These are phyloP conservation scores for Chenopodium suecicum DNA, from an alignment of 148 eudicot genomes.

Conservation along the genomic window DNA sequence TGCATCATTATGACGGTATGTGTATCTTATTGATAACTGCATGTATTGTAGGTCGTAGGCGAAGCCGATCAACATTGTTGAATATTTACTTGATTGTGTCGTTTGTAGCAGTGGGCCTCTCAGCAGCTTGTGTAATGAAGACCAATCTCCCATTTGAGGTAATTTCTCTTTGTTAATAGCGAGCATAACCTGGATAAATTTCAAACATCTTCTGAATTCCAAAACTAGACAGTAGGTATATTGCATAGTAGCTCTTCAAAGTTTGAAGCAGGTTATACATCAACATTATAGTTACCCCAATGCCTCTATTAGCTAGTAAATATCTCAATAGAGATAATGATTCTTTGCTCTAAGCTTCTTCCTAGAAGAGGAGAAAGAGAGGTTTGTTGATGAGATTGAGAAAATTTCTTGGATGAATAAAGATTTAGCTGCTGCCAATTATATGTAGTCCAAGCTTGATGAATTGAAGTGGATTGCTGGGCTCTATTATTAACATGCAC, in stretches of 20 bases:
- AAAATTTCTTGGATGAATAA: neutral
- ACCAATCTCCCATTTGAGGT: slow-evolving; percentile 44
- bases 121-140: slow-evolving; percentile 30
- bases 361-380: neutral
- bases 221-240: neutral
- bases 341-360: neutral
- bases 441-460: neutral
- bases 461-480: neutral
- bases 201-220: neutral
- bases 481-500: neutral
- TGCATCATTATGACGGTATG: neutral
- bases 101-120: slow-evolving; percentile 36
- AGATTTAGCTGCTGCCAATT: neutral
- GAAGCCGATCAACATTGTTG: slow-evolving; percentile 50
- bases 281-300: neutral
- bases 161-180: neutral
- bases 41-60: slow-evolving; percentile 55
- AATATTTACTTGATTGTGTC: slow-evolving; percentile 54
- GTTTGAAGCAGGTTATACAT: neutral
- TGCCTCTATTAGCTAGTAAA: neutral
- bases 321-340: too few relatives aligned
- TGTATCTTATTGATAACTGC: neutral
- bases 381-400: neutral
- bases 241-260: neutral
- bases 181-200: neutral